Evolutionary conservation across 2,329 filamentous ascomycete genomes (phyloP), one percentile per base, ranked within the genome.

Genomic region (Pseudopyrenochaeta lycopersici): DNA sequence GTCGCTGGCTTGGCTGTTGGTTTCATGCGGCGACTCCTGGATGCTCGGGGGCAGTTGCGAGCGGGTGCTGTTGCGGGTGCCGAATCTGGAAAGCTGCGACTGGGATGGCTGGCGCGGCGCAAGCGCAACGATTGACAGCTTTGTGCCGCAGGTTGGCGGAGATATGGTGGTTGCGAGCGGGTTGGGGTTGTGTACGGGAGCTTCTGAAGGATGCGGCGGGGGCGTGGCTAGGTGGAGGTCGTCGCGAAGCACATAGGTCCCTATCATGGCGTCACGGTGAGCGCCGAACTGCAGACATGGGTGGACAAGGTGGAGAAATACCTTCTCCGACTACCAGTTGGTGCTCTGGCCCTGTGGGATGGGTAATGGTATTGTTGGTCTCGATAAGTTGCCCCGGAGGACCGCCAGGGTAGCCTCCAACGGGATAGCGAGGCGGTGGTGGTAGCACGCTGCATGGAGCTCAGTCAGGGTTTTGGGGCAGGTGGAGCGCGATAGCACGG

Each of bases 291-390:
- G 39, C 15, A 35, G 30, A 27, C 29, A 53, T 21, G 44, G 40
- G 46, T 40, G 32, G 30, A 35, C 23, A 38, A 14, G 27, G 14
- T 18, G 45, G 18, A 44, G 35, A 46, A 42, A 66, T 78, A 91
- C 92, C 95, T 87, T 99, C 95, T 76, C 94, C 95, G 42, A 94
- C 92, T 38, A 97, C 87, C 64, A 99, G 88, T 73, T 96, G 91
- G 77, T 92, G 91, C 67, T 97, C 93, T 20, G 90, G 85, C 4
- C 91, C 91, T 31, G 87, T 87, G 20, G 91, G 94, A 67, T 90
- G 90, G 52, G 86, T 87, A 57, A 99, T 81, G 33, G 88, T 89
- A 74, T 98, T 99, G 77, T 95, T 96, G 48, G 94, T 97, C 83
- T 99, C 95, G 70, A 97, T 89, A 76, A 96, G 86, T 32, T 90